Evolutionary conservation across 2,329 filamentous ascomycete species (phyloP), one percentile per base, ranked within the genome.

Genomic region (Fusarium coffeatum): DNA sequence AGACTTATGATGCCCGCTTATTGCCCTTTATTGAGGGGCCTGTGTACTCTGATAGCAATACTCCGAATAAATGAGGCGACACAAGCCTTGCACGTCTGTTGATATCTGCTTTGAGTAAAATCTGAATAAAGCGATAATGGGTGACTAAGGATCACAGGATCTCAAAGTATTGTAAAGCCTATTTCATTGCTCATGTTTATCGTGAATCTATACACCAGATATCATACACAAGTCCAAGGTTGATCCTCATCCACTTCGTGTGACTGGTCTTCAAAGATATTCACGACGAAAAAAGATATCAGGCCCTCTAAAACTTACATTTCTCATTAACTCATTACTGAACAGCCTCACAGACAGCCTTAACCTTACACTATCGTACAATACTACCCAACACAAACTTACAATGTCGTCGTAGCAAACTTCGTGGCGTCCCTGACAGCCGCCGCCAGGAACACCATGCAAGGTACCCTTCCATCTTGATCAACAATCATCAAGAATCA

Each of bases 401-500:
- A 30, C 40, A 6, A 22, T 37, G 57, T 51, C 23, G 59, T 71
- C 55, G 23, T 48, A 68, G 55, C 59, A 71, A 64, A 54, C 55
- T 60, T 68, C 27, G 55, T 71, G 63, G 67, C 59, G 63, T 56
- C 55, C 48, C 37, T 61, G 59, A 68, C 59, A 68, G 63, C 59
- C 55, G 20, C 30, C 42, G 43, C 55, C 67, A 70, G 67, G 68
- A 71, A 71, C 67, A 27, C 16, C 63, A 70, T 70, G 67, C 67
- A 71, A 69, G 63, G 62, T 65, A 71, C 69, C 28, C 59, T 55
- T 54, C 20, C 8, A 59, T 58, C 37, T 53, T 30, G 50, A 56
- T 64, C 47, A 62, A 47, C 51, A 56, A 59, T 64, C 43, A 40
- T 56, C 34, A 62, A 54, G 55, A 53, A 55, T 68, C 57, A n/a